Evolutionary conservation across 2,329 filamentous ascomycete genomes (phyloP), one percentile per base, ranked within the genome.

Genomic region (Coniochaeta sp.): DNA sequence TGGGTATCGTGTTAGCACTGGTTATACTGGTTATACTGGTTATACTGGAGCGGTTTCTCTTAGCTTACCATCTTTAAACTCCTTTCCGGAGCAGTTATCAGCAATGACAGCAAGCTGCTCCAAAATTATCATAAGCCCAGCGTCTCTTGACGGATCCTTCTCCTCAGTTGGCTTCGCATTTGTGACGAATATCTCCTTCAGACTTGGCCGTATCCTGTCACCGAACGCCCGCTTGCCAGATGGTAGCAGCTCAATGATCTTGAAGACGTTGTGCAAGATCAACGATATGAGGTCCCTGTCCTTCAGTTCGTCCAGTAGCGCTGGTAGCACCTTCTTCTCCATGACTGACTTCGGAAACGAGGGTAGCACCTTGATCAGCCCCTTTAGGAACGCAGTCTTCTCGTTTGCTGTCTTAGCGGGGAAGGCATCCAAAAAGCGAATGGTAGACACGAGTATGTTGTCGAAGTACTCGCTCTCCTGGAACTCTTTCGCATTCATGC

Each of bases 381-480:
- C 94, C 51, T 90, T 83, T 79, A 99, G 82, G 65, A 99, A 99
- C 53, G 91, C 86, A 6, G 86, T 79, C 66, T 99, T 99, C 64
- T 99, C 94, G 56, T 83, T 88, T 0, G 89, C 79, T 1, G 91
- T 96, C 71, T 99, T 99, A 30, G 89, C 89, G 0, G 94, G 92
- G 53, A 99, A 82, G 0, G 85, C 81, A 61, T 99, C 94, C 24
- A 99, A 74, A 63, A 99, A 99, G 12, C 94, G 88, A 56, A 99
- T 96, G 0, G 94, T 96, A 0, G 91, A 96, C 20, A 99, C 90
- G 4, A 99, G 76, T 45, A 97, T 89, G 62, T 97, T 99, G 69
- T 99, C 91, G 65, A 99, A 99, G 65, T 95, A 99, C 58, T 89
- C 85, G 62, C 91, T 95, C 67, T 96, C 83, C 65, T 99, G 94